phyloP scores from a whole-genome alignment of 116 monocot genomes.

The Zostera marina region DNA sequence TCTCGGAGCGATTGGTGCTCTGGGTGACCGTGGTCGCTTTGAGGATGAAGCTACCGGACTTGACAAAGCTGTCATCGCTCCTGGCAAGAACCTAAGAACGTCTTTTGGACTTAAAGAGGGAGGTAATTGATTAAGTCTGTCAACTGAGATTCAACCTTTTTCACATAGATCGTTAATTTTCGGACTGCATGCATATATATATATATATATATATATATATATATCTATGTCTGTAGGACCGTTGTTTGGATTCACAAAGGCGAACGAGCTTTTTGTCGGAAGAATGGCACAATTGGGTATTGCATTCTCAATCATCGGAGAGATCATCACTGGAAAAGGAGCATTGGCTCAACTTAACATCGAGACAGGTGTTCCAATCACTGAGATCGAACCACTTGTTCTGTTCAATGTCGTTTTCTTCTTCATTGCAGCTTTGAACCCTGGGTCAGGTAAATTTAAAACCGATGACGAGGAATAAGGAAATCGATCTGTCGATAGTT shows the following conservation, averaged over 20 bases:
- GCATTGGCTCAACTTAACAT: conserved; percentile 88
- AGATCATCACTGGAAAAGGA: conserved; percentile 87
- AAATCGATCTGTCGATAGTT: no score
- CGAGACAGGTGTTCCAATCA: conserved; percentile 80
- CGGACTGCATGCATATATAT: no score
- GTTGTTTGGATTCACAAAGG: conserved; percentile 90
- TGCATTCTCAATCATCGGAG: conserved; percentile 85
- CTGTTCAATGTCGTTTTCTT: conserved; percentile 81
- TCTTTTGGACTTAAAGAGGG: conserved; percentile 73
- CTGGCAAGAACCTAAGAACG: conserved; percentile 60
- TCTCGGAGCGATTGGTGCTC: conserved; percentile 90
- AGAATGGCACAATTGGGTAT: conserved; percentile 82
- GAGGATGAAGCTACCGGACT: conserved; percentile 74
- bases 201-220: neutral
- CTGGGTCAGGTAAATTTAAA: conserved; percentile 62
- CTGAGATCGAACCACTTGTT: conserved; percentile 69
- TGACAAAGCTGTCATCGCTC: conserved; percentile 66
- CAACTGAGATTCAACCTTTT: neutral
- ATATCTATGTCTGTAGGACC: conserved; percentile 26
- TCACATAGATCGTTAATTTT: no score
- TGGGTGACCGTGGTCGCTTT: conserved; percentile 71
- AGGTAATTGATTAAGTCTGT: conserved; percentile 20
- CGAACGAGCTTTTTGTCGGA: conserved; percentile 95
- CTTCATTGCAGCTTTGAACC: conserved; percentile 87
- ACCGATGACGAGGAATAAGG: conserved; percentile 60